phyloP scores from a whole-genome alignment of 768 basidiomycete species.

The Russula emetica region DNA sequence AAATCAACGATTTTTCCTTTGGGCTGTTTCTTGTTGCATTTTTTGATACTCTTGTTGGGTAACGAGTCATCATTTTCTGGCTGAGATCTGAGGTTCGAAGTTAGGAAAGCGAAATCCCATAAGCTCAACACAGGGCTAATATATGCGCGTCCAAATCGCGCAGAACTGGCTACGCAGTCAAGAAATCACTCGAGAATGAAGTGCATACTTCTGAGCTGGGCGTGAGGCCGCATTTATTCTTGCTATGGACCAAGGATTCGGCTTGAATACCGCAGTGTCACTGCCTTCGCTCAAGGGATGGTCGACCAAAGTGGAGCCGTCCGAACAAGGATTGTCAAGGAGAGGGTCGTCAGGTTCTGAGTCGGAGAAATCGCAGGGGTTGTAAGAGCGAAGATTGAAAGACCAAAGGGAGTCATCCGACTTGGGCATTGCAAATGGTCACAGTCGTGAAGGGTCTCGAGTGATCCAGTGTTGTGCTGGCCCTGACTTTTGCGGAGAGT shows the following conservation, averaged over 20 bases:
- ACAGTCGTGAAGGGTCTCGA: background rate
- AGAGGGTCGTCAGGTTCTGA: conserved; percentile 26
- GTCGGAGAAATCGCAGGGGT: conserved; percentile 30
- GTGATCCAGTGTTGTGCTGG: too few species aligned
- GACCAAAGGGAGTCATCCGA: conserved; percentile 32
- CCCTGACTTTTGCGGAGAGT: too few species aligned
- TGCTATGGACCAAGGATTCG: conserved; percentile 79
- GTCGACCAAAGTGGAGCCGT: conserved; percentile 23
- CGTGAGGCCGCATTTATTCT: conserved; percentile 70
- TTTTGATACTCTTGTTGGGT: background rate
- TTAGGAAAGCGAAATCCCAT: conserved; percentile 1
- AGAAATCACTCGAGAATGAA: background rate
- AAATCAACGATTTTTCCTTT: conserved; percentile 42
- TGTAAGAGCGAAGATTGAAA: conserved; percentile 31
- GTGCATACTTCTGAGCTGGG: conserved; percentile 23
- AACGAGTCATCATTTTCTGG: background rate
- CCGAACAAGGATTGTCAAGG: conserved; percentile 17
- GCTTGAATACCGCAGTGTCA: conserved; percentile 52
- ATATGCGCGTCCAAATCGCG: conserved; percentile 8
- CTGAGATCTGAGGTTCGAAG: background rate
- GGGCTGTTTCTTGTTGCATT: conserved; percentile 24
- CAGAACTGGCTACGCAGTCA: background rate
- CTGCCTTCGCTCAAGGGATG: conserved; percentile 47
- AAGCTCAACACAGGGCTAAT: background rate
- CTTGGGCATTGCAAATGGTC: conserved; percentile 10